Conservation (phyloP, 345 rosid genomes). For the Raphanus sativus region DNA sequence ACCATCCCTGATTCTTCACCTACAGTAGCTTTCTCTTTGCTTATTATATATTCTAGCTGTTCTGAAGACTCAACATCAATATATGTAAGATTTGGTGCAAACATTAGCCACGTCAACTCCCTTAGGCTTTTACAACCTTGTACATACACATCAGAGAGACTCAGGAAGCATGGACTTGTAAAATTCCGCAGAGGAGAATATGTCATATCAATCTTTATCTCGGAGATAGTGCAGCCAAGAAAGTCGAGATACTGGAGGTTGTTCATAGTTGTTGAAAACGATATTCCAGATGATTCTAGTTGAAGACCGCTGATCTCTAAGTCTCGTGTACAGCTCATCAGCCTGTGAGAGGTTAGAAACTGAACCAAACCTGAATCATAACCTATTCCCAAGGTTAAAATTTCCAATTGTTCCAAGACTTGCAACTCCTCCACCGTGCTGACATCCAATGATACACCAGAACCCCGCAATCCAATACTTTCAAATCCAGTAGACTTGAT, state of each 20-base stretch:
- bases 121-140: background rate
- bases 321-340: background rate
- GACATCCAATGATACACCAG: too few relatives aligned
- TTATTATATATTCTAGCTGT: too few relatives aligned
- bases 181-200: background rate
- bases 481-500: background rate
- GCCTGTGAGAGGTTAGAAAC: background rate
- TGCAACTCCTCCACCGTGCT: background rate
- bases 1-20: background rate
- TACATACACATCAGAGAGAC: background rate
- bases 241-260: background rate
- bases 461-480: too few relatives aligned
- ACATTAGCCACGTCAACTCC: background rate
- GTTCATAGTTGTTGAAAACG: background rate
- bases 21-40: background rate
- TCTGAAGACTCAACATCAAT: too few relatives aligned
- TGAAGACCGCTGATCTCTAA: background rate
- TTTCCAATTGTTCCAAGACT: background rate
- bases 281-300: background rate
- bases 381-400: background rate
- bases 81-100: background rate
- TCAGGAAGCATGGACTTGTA: background rate
- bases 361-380: background rate
- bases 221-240: fast-evolving
- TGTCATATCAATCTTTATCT: conserved; percentile 11